phyloP scores from a whole-genome alignment of 768 basidiomycete genomes.

The Harrya chromipes region DNA sequence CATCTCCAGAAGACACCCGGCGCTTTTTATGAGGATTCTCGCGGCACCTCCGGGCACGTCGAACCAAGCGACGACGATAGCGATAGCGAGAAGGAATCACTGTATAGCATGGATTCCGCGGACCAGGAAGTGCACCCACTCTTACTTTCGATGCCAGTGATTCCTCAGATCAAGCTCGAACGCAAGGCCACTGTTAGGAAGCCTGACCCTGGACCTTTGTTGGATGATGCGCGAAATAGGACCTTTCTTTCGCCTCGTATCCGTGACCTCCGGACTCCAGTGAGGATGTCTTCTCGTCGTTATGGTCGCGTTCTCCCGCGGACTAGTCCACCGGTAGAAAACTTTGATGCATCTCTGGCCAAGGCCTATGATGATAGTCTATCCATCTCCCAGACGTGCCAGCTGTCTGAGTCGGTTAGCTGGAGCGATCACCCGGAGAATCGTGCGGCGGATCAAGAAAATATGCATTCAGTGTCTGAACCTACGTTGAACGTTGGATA shows the following conservation, averaged over 20 bases:
- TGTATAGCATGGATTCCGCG: conserved; percentile 26
- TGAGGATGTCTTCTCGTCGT: conserved; percentile 17
- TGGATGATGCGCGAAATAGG: background rate
- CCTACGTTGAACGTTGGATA: background rate
- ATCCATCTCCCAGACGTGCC: background rate
- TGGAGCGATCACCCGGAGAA: background rate
- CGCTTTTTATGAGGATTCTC: background rate
- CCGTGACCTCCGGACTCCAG: conserved; percentile 8
- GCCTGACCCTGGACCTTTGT: background rate
- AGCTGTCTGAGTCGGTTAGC: background rate
- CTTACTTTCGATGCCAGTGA: conserved; percentile 28
- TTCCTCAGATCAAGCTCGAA: conserved; percentile 27
- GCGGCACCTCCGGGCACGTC: background rate
- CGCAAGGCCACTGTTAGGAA: conserved; percentile 25
- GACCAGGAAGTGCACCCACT: conserved; percentile 20
- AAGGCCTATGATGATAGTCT: background rate
- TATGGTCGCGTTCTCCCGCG: conserved; percentile 6
- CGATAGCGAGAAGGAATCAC: conserved; percentile 15
- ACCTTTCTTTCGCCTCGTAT: conserved; percentile 22
- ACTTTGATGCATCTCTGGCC: background rate
- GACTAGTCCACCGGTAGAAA: background rate
- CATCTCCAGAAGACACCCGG: background rate
- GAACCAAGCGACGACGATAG: background rate
- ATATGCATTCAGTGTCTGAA: conserved; percentile 11
- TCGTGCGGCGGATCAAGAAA: background rate